Percentiles rank a stretch among this genome's conserved stretches.
Conservation (phyloP, 257 asterid genomes). For the Salvia hispanica region DNA sequence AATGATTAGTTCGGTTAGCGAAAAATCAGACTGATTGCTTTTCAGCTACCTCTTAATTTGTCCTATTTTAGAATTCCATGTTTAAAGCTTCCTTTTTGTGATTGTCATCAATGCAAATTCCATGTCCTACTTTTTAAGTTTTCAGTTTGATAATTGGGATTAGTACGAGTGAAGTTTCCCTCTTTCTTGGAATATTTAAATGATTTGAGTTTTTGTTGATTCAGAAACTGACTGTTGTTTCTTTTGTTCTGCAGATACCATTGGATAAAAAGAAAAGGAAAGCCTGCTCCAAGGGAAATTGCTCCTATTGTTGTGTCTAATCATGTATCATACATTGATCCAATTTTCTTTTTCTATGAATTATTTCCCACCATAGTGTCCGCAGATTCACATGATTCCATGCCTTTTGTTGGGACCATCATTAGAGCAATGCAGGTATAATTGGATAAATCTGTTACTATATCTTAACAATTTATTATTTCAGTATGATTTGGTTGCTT, state of each 20-base stretch:
- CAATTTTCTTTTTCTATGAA: conserved; percentile 95
- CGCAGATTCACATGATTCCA: conserved; percentile 92
- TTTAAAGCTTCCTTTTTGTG: no score
- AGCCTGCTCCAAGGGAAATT: conserved; percentile 86
- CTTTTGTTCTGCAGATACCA: conserved; percentile 67
- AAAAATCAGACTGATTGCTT: background rate
- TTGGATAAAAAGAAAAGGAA: conserved; percentile 95
- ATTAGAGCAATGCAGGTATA: conserved; percentile 99
- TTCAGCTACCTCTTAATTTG: background rate
- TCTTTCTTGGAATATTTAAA: no score
- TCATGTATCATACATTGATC: conserved; percentile 89
- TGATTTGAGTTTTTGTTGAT: conserved; percentile 1
- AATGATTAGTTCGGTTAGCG: conserved; percentile 1
- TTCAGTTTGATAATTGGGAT: no score
- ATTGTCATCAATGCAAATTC: no score
- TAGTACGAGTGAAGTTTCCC: no score
- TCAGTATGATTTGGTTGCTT: conserved; percentile 1
- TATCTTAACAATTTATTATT: background rate
- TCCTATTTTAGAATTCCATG: no score
- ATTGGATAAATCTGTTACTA: background rate
- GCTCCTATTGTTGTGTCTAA: conserved; percentile 96
- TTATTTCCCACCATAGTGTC: conserved; percentile 92
- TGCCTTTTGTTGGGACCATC: conserved; percentile 98
- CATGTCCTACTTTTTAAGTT: no score
- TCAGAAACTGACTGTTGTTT: conserved; percentile 28